Evolutionary conservation across 306 rosid genomes (phyloP), one percentile per base, ranked within the genome.

Genomic region (Inga laurina): DNA sequence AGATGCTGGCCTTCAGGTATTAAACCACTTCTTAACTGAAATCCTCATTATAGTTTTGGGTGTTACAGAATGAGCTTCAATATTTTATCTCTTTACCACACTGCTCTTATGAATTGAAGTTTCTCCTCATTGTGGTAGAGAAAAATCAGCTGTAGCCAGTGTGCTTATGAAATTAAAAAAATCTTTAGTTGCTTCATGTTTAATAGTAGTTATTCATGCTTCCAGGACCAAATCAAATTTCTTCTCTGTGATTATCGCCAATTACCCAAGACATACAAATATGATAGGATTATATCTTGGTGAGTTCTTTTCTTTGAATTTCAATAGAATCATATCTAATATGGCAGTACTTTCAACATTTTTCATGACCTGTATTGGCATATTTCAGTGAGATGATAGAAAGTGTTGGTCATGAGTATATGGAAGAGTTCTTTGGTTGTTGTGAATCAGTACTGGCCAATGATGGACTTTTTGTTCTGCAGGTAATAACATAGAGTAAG

Each of bases 251-350:
- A 95, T 81, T 95, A 95, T 80, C 95, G 98, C 82, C 93, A 93
- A 85, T 67, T 94, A 81, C 92, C 93, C 2, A 45, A 86, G 52
- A 80, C 84, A 22, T 8, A 79, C 66, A 91, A 85, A 90, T 95
- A 82, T 24, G 96, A 95, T 83, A 85, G 97, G 88, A 92, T 95
- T 24, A 91, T 93, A 88, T 91, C 97, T n/a, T 92, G 98, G 98
- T 95, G 79, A 89, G 92, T 82, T 48, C 0, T 72, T 72, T 37
- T 6, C 37, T 51, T 74, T 54, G 35, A 19, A 35, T 39, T 75
- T 72, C 68, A 74, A 34, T 57, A 37, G 74, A 76, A 22, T 30
- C 56, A 54, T 69, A 8, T 64, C 19, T 16, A 68, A 34, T 68
- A 27, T 6, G 3, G 32, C 68, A 61, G 66, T 45, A 56, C 30